Evolutionary conservation across 2,329 filamentous ascomycete species (phyloP).

Genomic region (Penicillium brasilianum): DNA sequence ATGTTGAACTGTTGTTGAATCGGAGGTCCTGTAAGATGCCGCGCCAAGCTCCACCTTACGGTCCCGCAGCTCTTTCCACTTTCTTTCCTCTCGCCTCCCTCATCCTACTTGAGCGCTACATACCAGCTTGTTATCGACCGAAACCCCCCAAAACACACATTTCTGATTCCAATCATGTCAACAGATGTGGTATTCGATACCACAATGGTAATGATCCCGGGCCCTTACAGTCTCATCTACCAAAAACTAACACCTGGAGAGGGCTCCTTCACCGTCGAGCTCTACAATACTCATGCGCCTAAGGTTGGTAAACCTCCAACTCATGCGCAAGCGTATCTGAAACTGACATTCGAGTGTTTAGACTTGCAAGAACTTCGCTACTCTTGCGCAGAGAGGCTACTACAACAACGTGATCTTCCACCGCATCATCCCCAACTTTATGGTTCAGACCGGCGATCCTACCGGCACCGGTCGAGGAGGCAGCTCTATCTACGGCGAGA

Average conservation of each 20-base stretch:
- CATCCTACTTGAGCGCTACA: not conserved
- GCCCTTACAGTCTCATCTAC: not conserved
- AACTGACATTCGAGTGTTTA: constrained; percentile 40
- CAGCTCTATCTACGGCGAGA: constrained; percentile 85
- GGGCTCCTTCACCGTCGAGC: constrained; percentile 84
- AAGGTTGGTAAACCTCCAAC: constrained; percentile 49
- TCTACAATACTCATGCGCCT: constrained; percentile 87
- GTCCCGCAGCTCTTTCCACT: constrained; percentile 11
- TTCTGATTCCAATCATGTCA: constrained; percentile 60
- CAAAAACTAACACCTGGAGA: constrained; percentile 45
- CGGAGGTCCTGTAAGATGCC: constrained; percentile 18
- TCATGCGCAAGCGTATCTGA: not conserved
- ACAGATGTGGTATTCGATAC: constrained; percentile 83
- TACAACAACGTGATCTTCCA: constrained; percentile 88
- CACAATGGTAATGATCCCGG: constrained; percentile 68
- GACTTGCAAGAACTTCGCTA: constrained; percentile 85
- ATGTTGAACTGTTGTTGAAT: constrained; percentile 7
- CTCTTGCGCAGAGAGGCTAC: constrained; percentile 80
- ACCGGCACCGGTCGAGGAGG: constrained; percentile 93
- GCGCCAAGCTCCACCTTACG: constrained; percentile 23
- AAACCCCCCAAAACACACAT: not conserved
- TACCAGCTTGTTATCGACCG: not conserved
- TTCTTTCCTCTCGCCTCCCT: not conserved
- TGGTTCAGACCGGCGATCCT: constrained; percentile 94
- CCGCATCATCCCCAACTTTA: constrained; percentile 93